phyloP scores from a whole-genome alignment of 2,329 filamentous ascomycete species.

The Fusarium incarnatum region DNA sequence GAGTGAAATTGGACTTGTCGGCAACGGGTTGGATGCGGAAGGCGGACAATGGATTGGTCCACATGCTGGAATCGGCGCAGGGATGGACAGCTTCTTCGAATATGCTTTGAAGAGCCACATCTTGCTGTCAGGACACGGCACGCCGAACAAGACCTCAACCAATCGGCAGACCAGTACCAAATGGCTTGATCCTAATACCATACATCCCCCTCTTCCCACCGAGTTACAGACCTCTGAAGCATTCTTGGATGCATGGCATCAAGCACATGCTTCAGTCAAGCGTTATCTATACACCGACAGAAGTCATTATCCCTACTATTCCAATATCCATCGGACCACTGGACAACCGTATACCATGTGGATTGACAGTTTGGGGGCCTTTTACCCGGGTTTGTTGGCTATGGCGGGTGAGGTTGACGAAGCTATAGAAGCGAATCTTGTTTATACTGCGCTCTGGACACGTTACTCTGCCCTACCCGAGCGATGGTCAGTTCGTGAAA shows the following conservation, averaged over 20 bases:
- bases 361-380: constrained; percentile 96
- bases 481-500: constrained; percentile 88
- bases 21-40: constrained; percentile 92
- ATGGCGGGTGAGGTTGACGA: constrained; percentile 91
- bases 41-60: constrained; percentile 88
- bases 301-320: constrained; percentile 88
- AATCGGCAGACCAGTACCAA: constrained; percentile 55
- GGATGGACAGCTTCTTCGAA: constrained; percentile 98
- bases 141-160: constrained; percentile 61
- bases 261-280: constrained; percentile 87
- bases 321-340: constrained; percentile 88
- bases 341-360: constrained; percentile 90
- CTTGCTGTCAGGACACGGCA: constrained; percentile 80
- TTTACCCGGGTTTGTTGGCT: constrained; percentile 89
- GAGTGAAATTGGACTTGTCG: constrained; percentile 87
- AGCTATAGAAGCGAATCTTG: constrained; percentile 87
- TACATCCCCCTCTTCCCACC: constrained; percentile 70
- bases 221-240: constrained; percentile 78
- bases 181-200: constrained; percentile 73
- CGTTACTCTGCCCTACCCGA: constrained; percentile 94
- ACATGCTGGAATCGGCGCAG: constrained; percentile 94
- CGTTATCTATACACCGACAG: constrained; percentile 85
- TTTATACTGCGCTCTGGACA: constrained; percentile 95
- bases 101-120: constrained; percentile 97
- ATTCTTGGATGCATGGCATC: constrained; percentile 86